Evolutionary conservation across 2,329 filamentous ascomycete genomes (phyloP).

Genomic region (Aspergillus pseudoviridinutans): DNA sequence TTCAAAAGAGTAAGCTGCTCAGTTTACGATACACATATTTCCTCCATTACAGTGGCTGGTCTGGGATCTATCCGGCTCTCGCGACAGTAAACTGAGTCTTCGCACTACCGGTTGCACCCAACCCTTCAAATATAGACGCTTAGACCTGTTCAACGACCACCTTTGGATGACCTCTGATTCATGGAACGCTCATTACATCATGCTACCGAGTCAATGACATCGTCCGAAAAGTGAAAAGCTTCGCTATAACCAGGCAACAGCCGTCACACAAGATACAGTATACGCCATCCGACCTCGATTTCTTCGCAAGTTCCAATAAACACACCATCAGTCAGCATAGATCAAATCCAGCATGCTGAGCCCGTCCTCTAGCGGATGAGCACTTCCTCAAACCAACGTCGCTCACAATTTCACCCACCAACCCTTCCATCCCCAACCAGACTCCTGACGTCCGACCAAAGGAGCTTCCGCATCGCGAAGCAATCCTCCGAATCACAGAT

Average conservation of each 20-base stretch:
- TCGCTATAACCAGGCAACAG: neutral
- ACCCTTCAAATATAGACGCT: neutral
- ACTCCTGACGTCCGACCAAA: neutral
- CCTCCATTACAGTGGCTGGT: neutral
- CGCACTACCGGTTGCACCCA: too few relatives aligned
- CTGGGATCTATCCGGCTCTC: neutral
- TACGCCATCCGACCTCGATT: neutral
- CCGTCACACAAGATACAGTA: neutral
- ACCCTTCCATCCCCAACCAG: neutral
- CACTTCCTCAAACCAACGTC: neutral
- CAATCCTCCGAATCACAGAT: constrained; percentile 38
- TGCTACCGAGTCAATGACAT: neutral
- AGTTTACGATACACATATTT: neutral
- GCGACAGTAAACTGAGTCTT: neutral
- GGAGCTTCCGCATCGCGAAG: neutral
- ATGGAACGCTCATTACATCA: neutral
- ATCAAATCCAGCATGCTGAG: neutral
- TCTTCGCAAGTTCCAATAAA: neutral
- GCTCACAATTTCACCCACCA: neutral
- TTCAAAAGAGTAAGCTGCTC: neutral
- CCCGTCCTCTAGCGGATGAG: neutral
- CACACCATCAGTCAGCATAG: neutral
- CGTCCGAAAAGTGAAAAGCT: neutral
- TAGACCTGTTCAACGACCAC: neutral
- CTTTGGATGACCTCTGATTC: neutral